A percentile compares a stretch with the other conserved stretches of the same genome.
These are phyloP conservation scores for Mayamaea pseudoterrestris DNA, from an alignment of 108 stramenopile species.

Conservation along the genomic window DNA sequence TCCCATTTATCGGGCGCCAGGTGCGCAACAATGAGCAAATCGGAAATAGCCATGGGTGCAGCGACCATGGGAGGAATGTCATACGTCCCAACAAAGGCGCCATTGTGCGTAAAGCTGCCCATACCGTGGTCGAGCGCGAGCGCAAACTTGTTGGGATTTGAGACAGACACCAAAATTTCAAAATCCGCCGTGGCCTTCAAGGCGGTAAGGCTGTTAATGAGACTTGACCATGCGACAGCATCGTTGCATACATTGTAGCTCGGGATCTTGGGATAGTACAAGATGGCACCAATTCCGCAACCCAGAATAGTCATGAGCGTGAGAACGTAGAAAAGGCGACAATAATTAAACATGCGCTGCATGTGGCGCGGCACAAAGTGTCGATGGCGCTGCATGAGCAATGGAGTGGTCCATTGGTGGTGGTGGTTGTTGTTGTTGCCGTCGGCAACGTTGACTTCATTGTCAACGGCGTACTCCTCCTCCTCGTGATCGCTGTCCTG, in stretches of 20 bases:
- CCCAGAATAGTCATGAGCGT: constrained; percentile 24
- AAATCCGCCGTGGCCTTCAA: constrained; percentile 63
- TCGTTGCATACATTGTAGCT: constrained; percentile 80
- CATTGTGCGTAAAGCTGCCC: constrained; percentile 60
- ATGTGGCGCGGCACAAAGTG: constrained; percentile 26
- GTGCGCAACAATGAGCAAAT: constrained; percentile 60
- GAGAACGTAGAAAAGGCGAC: constrained; percentile 22
- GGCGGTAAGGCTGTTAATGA: constrained; percentile 58
- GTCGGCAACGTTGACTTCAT: neutral
- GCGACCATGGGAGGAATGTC: constrained; percentile 47
- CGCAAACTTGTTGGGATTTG: constrained; percentile 70
- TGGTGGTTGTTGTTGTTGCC: constrained; percentile 3
- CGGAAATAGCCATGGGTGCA: constrained; percentile 55
- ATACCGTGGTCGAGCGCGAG: constrained; percentile 46
- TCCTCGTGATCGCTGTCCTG: neutral
- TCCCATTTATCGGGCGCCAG: constrained; percentile 62
- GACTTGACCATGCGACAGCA: constrained; percentile 60
- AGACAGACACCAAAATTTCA: constrained; percentile 65
- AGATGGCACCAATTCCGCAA: constrained; percentile 24
- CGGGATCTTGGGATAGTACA: constrained; percentile 56
- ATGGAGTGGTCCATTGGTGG: constrained; percentile 3
- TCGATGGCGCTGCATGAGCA: neutral
- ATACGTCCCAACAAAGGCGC: constrained; percentile 56
- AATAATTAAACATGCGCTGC: constrained; percentile 27
- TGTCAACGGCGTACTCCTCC: neutral